Evolutionary conservation across 1,284 basidiomycete genomes (phyloP), one percentile per base, ranked within the genome.

Genomic region (Moniliella sp.): DNA sequence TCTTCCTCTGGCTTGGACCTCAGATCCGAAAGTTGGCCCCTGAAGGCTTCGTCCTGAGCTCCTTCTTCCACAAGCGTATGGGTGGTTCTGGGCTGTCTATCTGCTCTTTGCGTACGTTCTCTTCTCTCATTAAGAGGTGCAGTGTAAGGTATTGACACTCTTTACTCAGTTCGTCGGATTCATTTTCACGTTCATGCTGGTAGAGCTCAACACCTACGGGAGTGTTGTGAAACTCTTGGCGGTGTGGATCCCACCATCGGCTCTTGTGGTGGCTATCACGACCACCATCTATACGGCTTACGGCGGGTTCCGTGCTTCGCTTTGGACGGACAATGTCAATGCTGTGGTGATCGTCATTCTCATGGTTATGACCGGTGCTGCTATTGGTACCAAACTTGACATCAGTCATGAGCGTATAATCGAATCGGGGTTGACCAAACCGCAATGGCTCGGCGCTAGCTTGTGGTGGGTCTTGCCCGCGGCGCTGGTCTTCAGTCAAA

Each of bases 141-240:
- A n/a, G n/a, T n/a, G n/a, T n/a, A n/a, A n/a, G n/a, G n/a, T n/a
- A n/a, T n/a, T n/a, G n/a, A n/a, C n/a, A n/a, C n/a, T n/a, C n/a
- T n/a, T n/a, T n/a, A n/a, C 8, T n/a, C 30, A 31, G 13, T 59
- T 59, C 34, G 46, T 53, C 15, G 56, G 45, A 4, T 59, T 59
- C 40, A 59, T 59, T 54, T 48, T 59, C 30, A 57, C 54, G 45
- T 59, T 59, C 37, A 57, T 57, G 54, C 43, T 57, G 16, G 48
- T 50, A 35, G 56, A 59, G 37, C 47, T 59, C 41, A 59, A 57
- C 39, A 59, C 54, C 5, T 58, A 60, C 31, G 51, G 52, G 17
- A 46, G 45, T 2, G 45, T 57, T 3, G 46, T 52, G 15, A 32
- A 36, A 27, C 30, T 42, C 18, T 42, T 56, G 3, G 50, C 57